Base-by-base conservation (phyloP, 768 basidiomycete genomes). In the Auricularia heimuer region DNA sequence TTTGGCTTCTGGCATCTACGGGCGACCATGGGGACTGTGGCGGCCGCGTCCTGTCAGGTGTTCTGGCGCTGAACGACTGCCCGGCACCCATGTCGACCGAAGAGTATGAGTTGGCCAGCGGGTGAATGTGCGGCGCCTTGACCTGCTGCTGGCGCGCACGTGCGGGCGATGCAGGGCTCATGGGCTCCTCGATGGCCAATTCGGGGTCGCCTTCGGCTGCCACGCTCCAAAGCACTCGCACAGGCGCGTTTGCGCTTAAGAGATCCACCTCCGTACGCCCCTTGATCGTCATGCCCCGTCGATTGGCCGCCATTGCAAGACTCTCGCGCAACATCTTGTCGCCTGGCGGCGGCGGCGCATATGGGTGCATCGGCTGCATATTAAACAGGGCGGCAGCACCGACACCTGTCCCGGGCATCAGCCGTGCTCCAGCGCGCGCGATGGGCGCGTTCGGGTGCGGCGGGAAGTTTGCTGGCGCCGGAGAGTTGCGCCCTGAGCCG, bases 361-460 rank as follows among this genome's bases (percentile, higher is more conserved):
- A 51, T 24, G 4, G 62, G 54, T 2, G 42, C 1, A 60, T 14
- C 16, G 56, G 34, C 24, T 60, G 56, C 14, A 60, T 42, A 42
- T 42, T 42, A 14, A 42, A 42, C 39, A 14, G 39, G 24, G 24
- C 56, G 10, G 16, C 56, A 18, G 56, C 14, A 29, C 56, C 56
- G 24, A 60, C 29, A 7, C 56, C 56, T 10, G 56, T 34, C 8
- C 56, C 56, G 6, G 56, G 56, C 12, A 60, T 14, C 24, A 60
- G 56, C 12, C 56, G 18, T 7, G 56, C 24, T 7, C 39, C 39
- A 4, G 56, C 34, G 18, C 56, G 56, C 6, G 56, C 24, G 33
- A 60, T 83, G 7, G 83, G 83, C 3, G 83, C 83, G 71, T 81
- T 81, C 1, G 83, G 83, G 68, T 84, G 83, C 0, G 83, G 83